phyloP scores from a whole-genome alignment of 2,329 filamentous ascomycete species.

The Penicillium sp. region DNA sequence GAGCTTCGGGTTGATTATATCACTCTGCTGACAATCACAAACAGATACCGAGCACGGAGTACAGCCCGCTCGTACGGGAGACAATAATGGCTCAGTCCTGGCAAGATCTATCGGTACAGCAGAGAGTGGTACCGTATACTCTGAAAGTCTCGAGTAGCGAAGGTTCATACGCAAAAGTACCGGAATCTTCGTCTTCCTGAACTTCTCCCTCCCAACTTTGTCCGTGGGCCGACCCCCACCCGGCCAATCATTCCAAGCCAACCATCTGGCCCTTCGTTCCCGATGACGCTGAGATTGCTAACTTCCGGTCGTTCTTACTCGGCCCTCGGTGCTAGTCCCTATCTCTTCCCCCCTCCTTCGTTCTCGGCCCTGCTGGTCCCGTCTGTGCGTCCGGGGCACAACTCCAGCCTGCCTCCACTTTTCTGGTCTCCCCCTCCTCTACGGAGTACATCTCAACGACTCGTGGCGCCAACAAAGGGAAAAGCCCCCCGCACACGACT shows the following conservation, averaged over 20 bases:
- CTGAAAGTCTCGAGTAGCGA: too few relatives aligned
- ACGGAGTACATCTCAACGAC: neutral
- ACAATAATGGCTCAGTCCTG: neutral
- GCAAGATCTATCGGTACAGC: neutral
- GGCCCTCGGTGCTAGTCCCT: neutral
- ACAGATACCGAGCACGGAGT: too few relatives aligned
- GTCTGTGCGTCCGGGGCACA: constrained; percentile 12
- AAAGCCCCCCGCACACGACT: neutral
- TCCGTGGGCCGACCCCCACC: neutral
- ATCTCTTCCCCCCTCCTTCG: neutral
- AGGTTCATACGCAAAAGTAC: neutral
- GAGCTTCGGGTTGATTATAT: too few relatives aligned
- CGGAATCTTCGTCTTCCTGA: neutral
- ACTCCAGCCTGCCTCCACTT: neutral
- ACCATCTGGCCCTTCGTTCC: neutral
- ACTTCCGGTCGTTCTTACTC: neutral
- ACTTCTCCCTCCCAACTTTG: neutral
- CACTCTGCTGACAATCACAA: too few relatives aligned
- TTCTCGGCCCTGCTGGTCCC: neutral
- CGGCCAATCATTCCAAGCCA: constrained; percentile 12
- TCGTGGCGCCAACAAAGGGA: neutral
- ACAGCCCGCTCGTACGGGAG: too few relatives aligned
- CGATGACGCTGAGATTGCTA: constrained; percentile 18
- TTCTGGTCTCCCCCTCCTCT: neutral
- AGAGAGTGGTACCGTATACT: neutral